Conservation (phyloP, 441 rosid genomes). For the Eugenia klotzschiana region DNA sequence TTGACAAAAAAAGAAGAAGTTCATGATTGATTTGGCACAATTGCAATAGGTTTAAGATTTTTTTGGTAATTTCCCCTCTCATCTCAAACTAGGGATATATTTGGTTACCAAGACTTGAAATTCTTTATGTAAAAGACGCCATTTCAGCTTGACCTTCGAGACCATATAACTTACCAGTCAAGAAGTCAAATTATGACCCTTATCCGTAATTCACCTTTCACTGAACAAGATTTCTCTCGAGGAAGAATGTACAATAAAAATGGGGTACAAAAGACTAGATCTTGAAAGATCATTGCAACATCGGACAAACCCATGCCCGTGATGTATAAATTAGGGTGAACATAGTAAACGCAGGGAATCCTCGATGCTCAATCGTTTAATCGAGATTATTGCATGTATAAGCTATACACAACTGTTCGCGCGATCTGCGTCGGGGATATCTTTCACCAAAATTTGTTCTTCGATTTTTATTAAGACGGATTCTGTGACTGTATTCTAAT, state of each 20-base stretch:
- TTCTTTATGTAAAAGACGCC: background rate
- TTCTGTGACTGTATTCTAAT: no score
- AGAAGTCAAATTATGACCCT: background rate
- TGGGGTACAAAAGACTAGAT: background rate
- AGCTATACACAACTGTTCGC: no score
- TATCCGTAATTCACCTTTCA: background rate
- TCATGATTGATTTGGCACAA: no score
- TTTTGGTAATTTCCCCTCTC: no score
- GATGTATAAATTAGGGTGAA: background rate
- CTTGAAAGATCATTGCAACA: background rate
- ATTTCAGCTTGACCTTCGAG: background rate
- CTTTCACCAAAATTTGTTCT: no score
- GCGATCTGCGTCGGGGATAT: no score
- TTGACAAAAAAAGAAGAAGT: no score
- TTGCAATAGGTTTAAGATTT: no score
- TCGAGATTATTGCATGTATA: no score
- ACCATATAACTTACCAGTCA: background rate
- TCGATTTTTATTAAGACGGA: no score
- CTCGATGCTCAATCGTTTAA: background rate
- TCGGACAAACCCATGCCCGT: background rate
- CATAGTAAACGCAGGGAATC: background rate
- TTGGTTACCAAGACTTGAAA: background rate
- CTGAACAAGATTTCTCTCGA: background rate
- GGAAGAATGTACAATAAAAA: background rate
- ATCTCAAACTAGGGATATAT: no score